phyloP scores from a whole-genome alignment of 257 asterid species.

The Catharanthus roseus region DNA sequence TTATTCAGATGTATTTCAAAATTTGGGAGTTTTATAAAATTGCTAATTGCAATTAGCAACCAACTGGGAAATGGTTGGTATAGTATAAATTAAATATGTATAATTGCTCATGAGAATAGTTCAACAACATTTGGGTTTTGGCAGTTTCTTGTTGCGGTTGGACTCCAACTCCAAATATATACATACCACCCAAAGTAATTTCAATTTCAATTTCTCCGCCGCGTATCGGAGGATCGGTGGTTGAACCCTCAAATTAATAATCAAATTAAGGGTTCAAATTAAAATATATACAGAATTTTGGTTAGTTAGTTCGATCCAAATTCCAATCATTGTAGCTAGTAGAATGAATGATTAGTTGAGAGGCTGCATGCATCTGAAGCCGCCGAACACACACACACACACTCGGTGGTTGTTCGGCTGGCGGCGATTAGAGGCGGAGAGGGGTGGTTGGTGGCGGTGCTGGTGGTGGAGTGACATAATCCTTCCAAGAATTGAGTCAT shows the following conservation, averaged over 20 bases:
- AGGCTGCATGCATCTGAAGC: background rate
- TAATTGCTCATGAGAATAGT: too few relatives aligned
- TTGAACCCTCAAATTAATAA: background rate
- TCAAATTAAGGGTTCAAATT: background rate
- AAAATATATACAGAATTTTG: background rate
- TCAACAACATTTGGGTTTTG: too few relatives aligned
- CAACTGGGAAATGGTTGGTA: background rate
- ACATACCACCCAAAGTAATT: too few relatives aligned
- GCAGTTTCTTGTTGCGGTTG: background rate
- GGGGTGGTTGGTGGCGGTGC: background rate
- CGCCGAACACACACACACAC: too few relatives aligned
- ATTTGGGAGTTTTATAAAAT: background rate
- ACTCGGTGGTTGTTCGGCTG: background rate
- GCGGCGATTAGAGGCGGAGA: background rate
- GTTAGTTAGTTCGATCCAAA: background rate
- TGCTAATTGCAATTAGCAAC: background rate
- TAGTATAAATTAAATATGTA: background rate
- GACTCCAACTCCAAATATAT: too few relatives aligned
- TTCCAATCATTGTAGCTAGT: slow-evolving; percentile 1
- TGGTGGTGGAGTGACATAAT: background rate
- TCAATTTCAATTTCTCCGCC: background rate
- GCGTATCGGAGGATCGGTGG: slow-evolving; percentile 13
- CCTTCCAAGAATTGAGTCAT: background rate
- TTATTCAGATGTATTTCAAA: too few relatives aligned
- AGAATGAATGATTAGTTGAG: slow-evolving; percentile 4